These are phyloP conservation scores for Calonectria pseudoturangicola DNA, from an alignment of 2,329 filamentous ascomycete species.

Conservation along the genomic window DNA sequence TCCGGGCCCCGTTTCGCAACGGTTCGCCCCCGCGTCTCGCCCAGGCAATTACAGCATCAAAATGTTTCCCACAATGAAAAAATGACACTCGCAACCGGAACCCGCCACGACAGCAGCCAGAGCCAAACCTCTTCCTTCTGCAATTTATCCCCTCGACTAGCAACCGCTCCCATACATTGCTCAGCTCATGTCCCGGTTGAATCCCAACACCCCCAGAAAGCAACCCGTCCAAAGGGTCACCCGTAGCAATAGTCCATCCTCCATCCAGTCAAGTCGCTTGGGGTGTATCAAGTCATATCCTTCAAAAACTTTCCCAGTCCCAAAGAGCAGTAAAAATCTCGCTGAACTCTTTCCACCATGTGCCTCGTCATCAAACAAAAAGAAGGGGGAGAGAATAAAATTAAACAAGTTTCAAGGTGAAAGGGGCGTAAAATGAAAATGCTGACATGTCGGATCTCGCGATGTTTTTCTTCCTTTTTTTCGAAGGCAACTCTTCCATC, in stretches of 20 bases:
- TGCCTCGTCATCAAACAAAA: conserved; percentile 43
- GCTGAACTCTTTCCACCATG: conserved; percentile 41
- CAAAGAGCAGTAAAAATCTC: conserved; percentile 47
- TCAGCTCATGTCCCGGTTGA: conserved; percentile 37
- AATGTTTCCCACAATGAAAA: conserved; percentile 31
- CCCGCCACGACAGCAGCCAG: conserved; percentile 25
- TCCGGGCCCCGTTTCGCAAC: conserved; percentile 42
- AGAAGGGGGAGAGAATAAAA: conserved; percentile 44
- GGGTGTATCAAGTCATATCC: conserved; percentile 39
- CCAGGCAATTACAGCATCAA: conserved; percentile 49
- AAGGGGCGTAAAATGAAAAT: conserved; percentile 43
- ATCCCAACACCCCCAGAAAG: conserved; percentile 35
- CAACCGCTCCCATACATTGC: conserved; percentile 26
- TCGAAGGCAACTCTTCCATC: conserved; percentile 25
- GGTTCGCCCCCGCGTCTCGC: conserved; percentile 42
- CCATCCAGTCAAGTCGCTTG: conserved; percentile 43
- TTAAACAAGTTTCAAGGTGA: conserved; percentile 53
- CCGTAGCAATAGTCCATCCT: conserved; percentile 43
- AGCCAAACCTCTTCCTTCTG: conserved; percentile 37
- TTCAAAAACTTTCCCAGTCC: conserved; percentile 45
- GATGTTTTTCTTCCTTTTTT: conserved; percentile 46
- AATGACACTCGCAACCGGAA: conserved; percentile 25
- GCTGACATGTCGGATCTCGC: conserved; percentile 45
- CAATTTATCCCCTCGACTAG: conserved; percentile 40
- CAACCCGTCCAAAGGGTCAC: conserved; percentile 29